A percentile compares a stretch with the other conserved stretches of the same genome.
Conservation (phyloP, 129 eudicot species). For the Arctium lappa region DNA sequence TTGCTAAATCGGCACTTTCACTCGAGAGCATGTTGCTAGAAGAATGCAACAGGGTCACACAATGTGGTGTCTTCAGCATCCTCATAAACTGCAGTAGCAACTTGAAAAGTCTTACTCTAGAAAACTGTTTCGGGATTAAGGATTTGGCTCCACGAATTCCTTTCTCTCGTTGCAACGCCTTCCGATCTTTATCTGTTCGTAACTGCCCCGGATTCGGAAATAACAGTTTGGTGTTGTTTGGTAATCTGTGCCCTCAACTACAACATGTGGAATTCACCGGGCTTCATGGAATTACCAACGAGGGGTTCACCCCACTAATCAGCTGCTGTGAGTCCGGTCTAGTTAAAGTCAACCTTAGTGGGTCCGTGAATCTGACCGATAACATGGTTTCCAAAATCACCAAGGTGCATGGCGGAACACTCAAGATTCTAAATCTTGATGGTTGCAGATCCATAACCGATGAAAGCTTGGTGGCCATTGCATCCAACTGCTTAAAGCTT, state of each 20-base stretch:
- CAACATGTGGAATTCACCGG: conserved; percentile 57
- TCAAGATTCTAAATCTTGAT: conserved; percentile 56
- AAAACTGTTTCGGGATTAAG: conserved; percentile 58
- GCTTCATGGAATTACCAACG: conserved; percentile 54
- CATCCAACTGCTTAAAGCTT: conserved; percentile 53
- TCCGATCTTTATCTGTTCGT: conserved; percentile 54
- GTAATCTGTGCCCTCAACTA: conserved; percentile 59
- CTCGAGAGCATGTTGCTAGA: conserved; percentile 66
- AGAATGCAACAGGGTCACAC: conserved; percentile 89
- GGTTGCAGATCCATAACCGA: conserved; percentile 65
- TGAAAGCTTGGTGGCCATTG: conserved; percentile 56
- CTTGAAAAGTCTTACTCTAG: conserved; percentile 63
- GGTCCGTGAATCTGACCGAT: conserved; percentile 59
- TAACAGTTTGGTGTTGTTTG: conserved; percentile 51
- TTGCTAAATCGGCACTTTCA: conserved; percentile 50
- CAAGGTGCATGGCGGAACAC: conserved; percentile 63
- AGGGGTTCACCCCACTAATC: conserved; percentile 55
- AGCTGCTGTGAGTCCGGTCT: conserved; percentile 51
- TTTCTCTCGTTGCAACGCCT: conserved; percentile 36
- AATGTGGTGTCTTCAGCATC: conserved; percentile 50
- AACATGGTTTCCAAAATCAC: conserved; percentile 38
- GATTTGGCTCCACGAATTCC: conserved; percentile 37
- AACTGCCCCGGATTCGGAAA: conserved; percentile 82
- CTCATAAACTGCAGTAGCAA: conserved; percentile 44
- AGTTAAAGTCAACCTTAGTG: conserved; percentile 44